A percentile compares a stretch with the other conserved stretches of the same genome.
Evolutionary conservation across 106 monocot genomes (phyloP).

Genomic region (Allium cepa): DNA sequence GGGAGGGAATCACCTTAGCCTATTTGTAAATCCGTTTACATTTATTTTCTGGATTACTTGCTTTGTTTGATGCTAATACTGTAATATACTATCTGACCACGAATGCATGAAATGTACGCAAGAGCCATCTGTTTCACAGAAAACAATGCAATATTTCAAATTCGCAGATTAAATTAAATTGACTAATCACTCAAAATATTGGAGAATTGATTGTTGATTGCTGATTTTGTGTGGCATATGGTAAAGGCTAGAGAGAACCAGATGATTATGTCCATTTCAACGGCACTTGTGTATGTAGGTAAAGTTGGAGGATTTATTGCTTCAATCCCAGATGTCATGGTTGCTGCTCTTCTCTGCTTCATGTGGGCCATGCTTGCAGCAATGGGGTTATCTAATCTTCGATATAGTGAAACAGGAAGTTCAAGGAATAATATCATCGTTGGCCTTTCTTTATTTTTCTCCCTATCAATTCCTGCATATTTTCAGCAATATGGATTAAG

Average conservation of each 20-base stretch:
- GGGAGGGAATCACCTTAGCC: too few relatives aligned
- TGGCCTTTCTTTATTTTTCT: slow-evolving; percentile 90
- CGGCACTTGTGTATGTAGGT: slow-evolving; percentile 28
- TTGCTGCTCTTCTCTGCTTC: slow-evolving; percentile 89
- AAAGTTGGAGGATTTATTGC: slow-evolving; percentile 96
- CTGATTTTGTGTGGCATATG: not conserved
- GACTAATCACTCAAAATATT: too few relatives aligned
- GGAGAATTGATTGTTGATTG: not conserved
- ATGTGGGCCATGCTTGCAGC: slow-evolving; percentile 99
- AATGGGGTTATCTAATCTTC: slow-evolving; percentile 82
- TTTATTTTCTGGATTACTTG: too few relatives aligned
- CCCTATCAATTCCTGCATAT: slow-evolving; percentile 89
- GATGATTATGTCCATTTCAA: not conserved
- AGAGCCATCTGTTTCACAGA: too few relatives aligned
- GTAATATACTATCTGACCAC: too few relatives aligned
- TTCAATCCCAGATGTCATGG: slow-evolving; percentile 89
- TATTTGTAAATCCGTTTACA: too few relatives aligned
- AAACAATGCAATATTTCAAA: too few relatives aligned
- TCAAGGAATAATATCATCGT: slow-evolving; percentile 90
- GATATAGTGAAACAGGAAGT: slow-evolving; percentile 88
- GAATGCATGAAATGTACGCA: too few relatives aligned
- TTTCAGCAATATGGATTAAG: slow-evolving; percentile 82
- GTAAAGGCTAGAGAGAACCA: not conserved
- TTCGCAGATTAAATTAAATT: too few relatives aligned
- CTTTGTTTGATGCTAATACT: too few relatives aligned